Conservation (phyloP, 1,284 basidiomycete genomes). For the Irpex lacteus region DNA sequence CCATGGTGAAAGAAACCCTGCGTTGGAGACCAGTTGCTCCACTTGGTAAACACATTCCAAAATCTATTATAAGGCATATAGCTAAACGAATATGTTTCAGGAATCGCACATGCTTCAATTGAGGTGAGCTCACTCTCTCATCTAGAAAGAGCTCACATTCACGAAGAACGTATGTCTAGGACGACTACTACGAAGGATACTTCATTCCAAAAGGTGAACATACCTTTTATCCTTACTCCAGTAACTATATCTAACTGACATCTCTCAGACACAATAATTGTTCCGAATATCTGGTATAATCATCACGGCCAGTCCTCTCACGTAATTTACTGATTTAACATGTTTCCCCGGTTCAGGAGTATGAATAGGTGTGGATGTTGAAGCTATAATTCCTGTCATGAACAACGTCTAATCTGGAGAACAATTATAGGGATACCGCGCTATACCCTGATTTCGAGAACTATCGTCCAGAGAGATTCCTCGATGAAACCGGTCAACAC, state of each 20-base stretch:
- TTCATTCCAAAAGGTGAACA: background rate
- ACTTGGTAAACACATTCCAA: background rate
- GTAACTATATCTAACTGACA: background rate
- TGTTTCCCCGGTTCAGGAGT: background rate
- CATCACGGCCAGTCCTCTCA: background rate
- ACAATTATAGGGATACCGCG: background rate
- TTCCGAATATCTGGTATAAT: background rate
- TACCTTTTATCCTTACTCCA: background rate
- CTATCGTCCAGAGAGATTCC: background rate
- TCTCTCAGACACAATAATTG: background rate
- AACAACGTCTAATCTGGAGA: background rate
- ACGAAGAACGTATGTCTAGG: background rate
- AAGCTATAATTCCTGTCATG: background rate
- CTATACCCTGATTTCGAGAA: background rate
- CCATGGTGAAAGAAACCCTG: constrained; percentile 5
- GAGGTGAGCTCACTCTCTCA: background rate
- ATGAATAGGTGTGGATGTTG: background rate
- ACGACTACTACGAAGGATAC: background rate
- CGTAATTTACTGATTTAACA: background rate
- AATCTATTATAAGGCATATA: background rate
- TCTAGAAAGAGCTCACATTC: background rate
- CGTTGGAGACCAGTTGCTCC: background rate
- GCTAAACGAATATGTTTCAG: no score
- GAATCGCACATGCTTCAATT: background rate
- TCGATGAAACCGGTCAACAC: background rate